Evolutionary conservation across 495 filamentous ascomycete species (phyloP), one percentile per base, ranked within the genome.

Genomic region (Hypoxylon crocopeplum): DNA sequence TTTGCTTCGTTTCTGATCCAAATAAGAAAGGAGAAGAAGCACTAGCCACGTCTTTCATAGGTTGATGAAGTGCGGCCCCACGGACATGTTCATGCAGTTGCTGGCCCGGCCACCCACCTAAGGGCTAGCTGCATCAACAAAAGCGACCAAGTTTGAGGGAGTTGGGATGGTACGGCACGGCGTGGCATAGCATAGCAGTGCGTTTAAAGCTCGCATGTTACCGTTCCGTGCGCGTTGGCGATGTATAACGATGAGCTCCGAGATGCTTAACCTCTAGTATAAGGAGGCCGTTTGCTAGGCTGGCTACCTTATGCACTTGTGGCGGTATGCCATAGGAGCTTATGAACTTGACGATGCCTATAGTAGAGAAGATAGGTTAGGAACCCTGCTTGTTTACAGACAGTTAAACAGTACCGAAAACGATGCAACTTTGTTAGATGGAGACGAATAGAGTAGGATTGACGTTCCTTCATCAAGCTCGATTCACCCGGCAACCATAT

Each of bases 401-500:
- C 4, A 10, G 12, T 5, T 5, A 19, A 55, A 12, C 34, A 30
- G 61, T 55, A 46, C 60, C 60, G 34, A 46, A 46, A 36, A 59
- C 15, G 7, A 59, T 17, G 21, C 20, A 54, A 54, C 20, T 48
- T 21, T 49, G 55, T 30, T 40, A 50, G 22, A 56, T 38, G 33
- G 52, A 27, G 55, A 50, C 54, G 40, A 45, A 51, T 34, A 27
- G 37, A 41, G 44, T 44, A 54, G 54, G 60, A 59, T 64, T 55
- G 3, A 32, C 54, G 38, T 12, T 17, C 54, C 42, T 48, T 57
- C 42, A 57, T 63, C 44, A 59, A 56, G 48, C 49, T 19, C 32
- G 30, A 64, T 59, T 64, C 55, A 56, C 61, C 61, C 49, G 50
- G 61, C 61, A 64, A 64, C 55, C 55, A 64, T n/a, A n/a, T 55